Evolutionary conservation across 306 rosid species (phyloP).

Genomic region (Vachellia pachyceras): DNA sequence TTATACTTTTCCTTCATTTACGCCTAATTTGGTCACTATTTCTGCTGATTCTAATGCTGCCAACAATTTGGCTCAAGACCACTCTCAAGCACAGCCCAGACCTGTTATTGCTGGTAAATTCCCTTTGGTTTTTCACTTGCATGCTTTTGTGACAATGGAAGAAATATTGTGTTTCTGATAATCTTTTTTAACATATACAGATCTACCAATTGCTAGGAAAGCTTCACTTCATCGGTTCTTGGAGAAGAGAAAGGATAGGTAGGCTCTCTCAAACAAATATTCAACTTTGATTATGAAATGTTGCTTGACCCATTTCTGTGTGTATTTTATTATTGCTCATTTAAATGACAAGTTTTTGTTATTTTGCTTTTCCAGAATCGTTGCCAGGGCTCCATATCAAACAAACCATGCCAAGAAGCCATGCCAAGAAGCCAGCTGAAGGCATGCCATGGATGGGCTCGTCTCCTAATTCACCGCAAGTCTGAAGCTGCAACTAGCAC

Average conservation of each 20-base stretch:
- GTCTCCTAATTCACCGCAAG: constrained; percentile 56
- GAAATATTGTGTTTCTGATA: constrained; percentile 44
- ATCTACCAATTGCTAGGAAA: constrained; percentile 84
- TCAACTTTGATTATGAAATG: neutral
- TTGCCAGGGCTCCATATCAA: constrained; percentile 72
- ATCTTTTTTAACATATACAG: constrained; percentile 44
- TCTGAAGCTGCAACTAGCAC: constrained; percentile 28
- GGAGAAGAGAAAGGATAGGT: constrained; percentile 88
- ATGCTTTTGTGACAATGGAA: neutral
- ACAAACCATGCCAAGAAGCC: too few relatives aligned
- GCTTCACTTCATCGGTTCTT: constrained; percentile 90
- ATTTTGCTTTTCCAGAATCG: constrained; percentile 58
- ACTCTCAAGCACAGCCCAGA: constrained; percentile 47
- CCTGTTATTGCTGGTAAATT: constrained; percentile 67
- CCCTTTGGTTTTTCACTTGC: constrained; percentile 15
- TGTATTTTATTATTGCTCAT: neutral
- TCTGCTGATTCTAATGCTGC: constrained; percentile 45
- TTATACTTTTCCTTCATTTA: constrained; percentile 47
- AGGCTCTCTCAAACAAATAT: constrained; percentile 36
- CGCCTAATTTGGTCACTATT: constrained; percentile 45
- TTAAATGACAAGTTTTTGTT: constrained; percentile 17
- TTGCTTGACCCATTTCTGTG: neutral
- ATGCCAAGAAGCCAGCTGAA: constrained; percentile 52
- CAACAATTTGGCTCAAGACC: constrained; percentile 42
- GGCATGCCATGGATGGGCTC: constrained; percentile 76